phyloP scores from a whole-genome alignment of 177 flowering plant species.

The Vitis hybrid region DNA sequence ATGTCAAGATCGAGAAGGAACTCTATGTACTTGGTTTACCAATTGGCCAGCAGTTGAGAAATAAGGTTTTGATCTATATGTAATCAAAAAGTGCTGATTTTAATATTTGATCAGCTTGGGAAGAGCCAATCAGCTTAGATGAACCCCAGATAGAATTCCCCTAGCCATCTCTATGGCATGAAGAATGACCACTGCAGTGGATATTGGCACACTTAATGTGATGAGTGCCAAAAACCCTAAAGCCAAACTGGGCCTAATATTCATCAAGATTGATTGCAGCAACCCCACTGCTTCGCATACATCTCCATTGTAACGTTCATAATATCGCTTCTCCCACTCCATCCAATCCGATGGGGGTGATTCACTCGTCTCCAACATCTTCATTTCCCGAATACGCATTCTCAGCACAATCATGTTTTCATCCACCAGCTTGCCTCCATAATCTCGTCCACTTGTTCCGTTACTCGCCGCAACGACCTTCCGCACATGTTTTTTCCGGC shows the following conservation, averaged over 20 bases:
- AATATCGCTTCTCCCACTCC: slow-evolving; percentile 53
- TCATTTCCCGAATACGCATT: slow-evolving; percentile 41
- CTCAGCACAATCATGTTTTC: slow-evolving; percentile 49
- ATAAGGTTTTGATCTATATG: too few species aligned
- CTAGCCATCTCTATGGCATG: slow-evolving; percentile 12
- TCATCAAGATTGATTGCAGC: slow-evolving; percentile 41
- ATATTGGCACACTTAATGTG: slow-evolving; percentile 22
- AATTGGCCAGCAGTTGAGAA: too few species aligned
- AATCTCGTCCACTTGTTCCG: background rate
- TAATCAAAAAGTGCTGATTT: too few species aligned
- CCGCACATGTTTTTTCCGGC: too few species aligned
- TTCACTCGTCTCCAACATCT: slow-evolving; percentile 32
- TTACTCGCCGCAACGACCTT: too few species aligned
- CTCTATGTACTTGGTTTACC: too few species aligned
- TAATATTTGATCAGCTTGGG: too few species aligned
- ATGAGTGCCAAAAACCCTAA: slow-evolving; percentile 26
- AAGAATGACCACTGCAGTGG: slow-evolving; percentile 13
- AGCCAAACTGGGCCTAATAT: slow-evolving; percentile 45
- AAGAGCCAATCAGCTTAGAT: background rate
- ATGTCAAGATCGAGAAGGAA: too few species aligned
- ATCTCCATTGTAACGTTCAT: slow-evolving; percentile 28
- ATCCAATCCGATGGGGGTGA: slow-evolving; percentile 43
- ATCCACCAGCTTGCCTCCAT: slow-evolving; percentile 33
- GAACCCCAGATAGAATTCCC: slow-evolving; percentile 2
- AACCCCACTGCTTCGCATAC: slow-evolving; percentile 33